Evolutionary conservation across 176 grass and related monocot genomes (phyloP).

Genomic region (Olyra latifolia): DNA sequence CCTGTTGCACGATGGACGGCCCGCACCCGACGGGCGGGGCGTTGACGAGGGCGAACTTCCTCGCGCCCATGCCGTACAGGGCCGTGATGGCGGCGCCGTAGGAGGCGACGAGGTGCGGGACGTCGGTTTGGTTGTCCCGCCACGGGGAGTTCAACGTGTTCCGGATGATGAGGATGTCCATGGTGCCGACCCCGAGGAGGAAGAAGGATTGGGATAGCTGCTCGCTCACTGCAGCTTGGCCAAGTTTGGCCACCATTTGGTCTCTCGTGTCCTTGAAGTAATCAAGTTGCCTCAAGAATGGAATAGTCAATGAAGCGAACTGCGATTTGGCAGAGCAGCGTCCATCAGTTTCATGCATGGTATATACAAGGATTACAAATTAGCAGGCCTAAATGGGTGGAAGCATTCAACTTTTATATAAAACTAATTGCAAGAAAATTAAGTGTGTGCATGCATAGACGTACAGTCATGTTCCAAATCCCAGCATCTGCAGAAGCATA

Average conservation of each 20-base stretch:
- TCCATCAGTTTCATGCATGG: too few relatives aligned
- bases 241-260: not conserved
- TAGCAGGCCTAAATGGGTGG: too few relatives aligned
- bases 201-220: constrained; percentile 28
- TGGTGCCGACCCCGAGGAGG: not conserved
- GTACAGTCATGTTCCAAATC: constrained; percentile 3
- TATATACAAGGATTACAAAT: too few relatives aligned
- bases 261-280: not conserved
- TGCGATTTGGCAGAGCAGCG: too few relatives aligned
- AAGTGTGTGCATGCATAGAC: too few relatives aligned
- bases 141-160: too few relatives aligned
- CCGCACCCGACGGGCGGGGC: constrained; percentile 2
- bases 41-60: constrained; percentile 30
- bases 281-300: constrained; percentile 11
- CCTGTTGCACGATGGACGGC: not conserved
- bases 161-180: not conserved
- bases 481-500: constrained; percentile 35
- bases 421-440: too few relatives aligned
- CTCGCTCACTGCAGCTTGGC: rapidly evolving
- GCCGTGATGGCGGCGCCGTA: not conserved
- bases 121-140: not conserved
- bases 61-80: constrained; percentile 4
- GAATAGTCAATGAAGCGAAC: not conserved
- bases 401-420: too few relatives aligned
- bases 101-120: not conserved